Evolutionary conservation across 768 basidiomycete genomes (phyloP).

Genomic region (Termitomyces sp.): DNA sequence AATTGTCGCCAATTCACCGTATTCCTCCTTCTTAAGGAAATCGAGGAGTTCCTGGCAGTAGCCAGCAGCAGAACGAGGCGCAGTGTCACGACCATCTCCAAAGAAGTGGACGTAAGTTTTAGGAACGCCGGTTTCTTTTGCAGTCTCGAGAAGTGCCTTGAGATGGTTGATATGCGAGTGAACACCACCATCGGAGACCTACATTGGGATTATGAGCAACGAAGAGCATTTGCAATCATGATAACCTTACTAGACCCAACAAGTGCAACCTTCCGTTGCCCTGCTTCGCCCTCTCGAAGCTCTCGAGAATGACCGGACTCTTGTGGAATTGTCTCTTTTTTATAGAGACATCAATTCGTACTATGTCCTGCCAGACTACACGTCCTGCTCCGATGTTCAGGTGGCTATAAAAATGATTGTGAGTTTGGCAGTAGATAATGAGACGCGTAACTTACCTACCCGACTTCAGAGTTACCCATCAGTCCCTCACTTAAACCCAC

Average conservation of each 20-base stretch:
- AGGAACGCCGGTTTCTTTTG: conserved; percentile 79
- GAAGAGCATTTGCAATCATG: background rate
- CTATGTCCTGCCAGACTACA: conserved; percentile 97
- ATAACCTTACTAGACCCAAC: conserved; percentile 66
- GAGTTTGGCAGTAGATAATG: background rate
- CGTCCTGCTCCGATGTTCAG: conserved; percentile 94
- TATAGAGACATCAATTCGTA: conserved; percentile 88
- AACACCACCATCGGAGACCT: conserved; percentile 93
- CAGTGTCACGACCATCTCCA: conserved; percentile 93
- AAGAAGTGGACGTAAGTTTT: conserved; percentile 91
- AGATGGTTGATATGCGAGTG: conserved; percentile 93
- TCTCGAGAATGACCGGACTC: conserved; percentile 63
- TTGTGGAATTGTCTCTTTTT: conserved; percentile 86
- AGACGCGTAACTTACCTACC: conserved; percentile 45
- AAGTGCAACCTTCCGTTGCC: conserved; percentile 82
- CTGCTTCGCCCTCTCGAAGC: conserved; percentile 73
- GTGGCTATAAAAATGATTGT: conserved; percentile 46
- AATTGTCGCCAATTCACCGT: conserved; percentile 80
- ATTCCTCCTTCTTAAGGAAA: conserved; percentile 70
- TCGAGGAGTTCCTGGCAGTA: conserved; percentile 75
- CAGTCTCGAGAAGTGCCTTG: conserved; percentile 84
- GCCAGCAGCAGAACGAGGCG: conserved; percentile 72
- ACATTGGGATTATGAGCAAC: background rate
- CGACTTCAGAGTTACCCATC: conserved; percentile 98
- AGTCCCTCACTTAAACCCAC: conserved; percentile 91